Percentiles rank a stretch among this genome's conserved stretches.
phyloP scores from a whole-genome alignment of 1,284 basidiomycete genomes.

The Sporisorium sorghi region DNA sequence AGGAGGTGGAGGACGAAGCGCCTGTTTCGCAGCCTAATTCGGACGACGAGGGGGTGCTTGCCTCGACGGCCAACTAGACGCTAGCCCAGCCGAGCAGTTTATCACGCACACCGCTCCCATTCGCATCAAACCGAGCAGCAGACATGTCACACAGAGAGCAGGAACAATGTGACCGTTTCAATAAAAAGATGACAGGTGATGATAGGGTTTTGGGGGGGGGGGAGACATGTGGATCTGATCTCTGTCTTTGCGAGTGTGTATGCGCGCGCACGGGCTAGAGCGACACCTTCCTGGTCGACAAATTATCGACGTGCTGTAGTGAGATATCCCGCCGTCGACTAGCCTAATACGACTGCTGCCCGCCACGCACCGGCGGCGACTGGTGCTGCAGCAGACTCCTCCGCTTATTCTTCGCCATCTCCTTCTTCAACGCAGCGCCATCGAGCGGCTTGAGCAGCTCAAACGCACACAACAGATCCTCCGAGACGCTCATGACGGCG shows the following conservation, averaged over 20 bases:
- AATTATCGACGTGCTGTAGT: too few relatives aligned
- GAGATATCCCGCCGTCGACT: too few relatives aligned
- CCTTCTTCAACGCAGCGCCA: slow-evolving; percentile 92
- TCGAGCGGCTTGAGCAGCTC: slow-evolving; percentile 94
- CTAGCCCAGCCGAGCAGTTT: not conserved
- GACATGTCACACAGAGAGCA: not conserved
- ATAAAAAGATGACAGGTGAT: not conserved
- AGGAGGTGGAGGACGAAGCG: not conserved
- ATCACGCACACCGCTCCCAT: too few relatives aligned
- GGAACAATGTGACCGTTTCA: slow-evolving; percentile 11
- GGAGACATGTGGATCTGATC: slow-evolving; percentile 3
- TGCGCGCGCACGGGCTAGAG: too few relatives aligned
- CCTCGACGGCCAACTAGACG: not conserved
- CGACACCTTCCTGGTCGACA: too few relatives aligned
- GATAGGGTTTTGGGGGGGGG: too few relatives aligned
- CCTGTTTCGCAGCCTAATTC: slow-evolving; percentile 40
- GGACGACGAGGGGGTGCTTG: slow-evolving; percentile 15
- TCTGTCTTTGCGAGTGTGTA: not conserved
- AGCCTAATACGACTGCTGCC: slow-evolving; percentile 36
- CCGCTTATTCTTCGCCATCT: slow-evolving; percentile 98
- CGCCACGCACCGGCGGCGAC: slow-evolving; percentile 25
- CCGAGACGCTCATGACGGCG: slow-evolving; percentile 82
- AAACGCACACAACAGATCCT: slow-evolving; percentile 96
- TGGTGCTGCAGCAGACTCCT: slow-evolving; percentile 75
- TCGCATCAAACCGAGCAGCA: not conserved